A percentile compares a stretch with the other conserved stretches of the same genome.
Evolutionary conservation across 108 stramenopile species (phyloP).

Genomic region (Skeletonema grethae): DNA sequence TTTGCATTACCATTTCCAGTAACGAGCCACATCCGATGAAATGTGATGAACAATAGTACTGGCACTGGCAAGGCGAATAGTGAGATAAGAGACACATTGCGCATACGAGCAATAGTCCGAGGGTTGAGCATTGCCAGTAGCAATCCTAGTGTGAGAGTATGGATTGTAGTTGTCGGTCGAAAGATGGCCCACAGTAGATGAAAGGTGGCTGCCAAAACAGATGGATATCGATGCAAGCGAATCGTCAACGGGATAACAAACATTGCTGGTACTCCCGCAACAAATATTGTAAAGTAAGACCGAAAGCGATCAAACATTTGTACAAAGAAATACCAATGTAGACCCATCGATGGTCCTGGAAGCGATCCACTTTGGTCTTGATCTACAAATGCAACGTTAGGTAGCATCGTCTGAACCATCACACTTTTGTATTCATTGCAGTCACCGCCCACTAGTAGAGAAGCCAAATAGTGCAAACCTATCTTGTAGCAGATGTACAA

Average conservation of each 20-base stretch:
- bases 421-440: conserved; percentile 10
- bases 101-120: conserved; percentile 66
- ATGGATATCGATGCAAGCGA: conserved; percentile 67
- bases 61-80: conserved; percentile 66
- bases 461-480: conserved; percentile 31
- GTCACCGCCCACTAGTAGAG: conserved; percentile 35
- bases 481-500: conserved; percentile 36
- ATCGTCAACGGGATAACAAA: conserved; percentile 62
- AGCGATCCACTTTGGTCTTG: conserved; percentile 47
- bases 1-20: conserved; percentile 82
- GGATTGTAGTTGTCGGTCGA: conserved; percentile 62
- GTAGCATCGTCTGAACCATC: conserved; percentile 18
- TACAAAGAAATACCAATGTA: conserved; percentile 83
- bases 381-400: conserved; percentile 36
- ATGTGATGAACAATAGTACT: conserved; percentile 60
- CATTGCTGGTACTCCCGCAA: conserved; percentile 57
- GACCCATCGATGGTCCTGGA: conserved; percentile 64
- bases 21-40: conserved; percentile 81
- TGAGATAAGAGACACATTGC: conserved; percentile 49
- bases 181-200: conserved; percentile 62
- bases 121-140: conserved; percentile 57
- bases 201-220: conserved; percentile 59
- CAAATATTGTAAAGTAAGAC: conserved; percentile 60
- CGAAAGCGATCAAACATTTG: conserved; percentile 81
- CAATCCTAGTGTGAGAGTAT: conserved; percentile 61